These are phyloP conservation scores for Pseudogymnoascus destructans DNA, from an alignment of 2,329 filamentous ascomycete genomes.

Conservation along the genomic window DNA sequence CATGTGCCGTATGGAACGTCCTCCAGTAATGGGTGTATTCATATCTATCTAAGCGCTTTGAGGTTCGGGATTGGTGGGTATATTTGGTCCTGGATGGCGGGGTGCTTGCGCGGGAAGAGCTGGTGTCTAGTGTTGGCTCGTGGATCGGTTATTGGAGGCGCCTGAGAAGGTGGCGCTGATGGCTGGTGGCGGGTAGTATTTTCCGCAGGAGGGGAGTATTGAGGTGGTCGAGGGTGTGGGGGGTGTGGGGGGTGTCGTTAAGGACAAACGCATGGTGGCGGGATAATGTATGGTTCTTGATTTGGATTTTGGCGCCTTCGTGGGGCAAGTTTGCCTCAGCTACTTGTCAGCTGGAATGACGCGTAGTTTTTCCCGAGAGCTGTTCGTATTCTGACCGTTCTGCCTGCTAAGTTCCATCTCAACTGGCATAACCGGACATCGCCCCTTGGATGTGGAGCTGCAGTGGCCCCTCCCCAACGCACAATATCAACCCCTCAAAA, in stretches of 20 bases:
- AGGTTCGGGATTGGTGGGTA: not conserved
- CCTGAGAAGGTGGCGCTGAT: too few species aligned
- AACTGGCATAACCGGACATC: not conserved
- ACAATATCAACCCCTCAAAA: not conserved
- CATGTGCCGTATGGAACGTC: not conserved
- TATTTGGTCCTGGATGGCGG: not conserved
- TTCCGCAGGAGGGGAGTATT: too few species aligned
- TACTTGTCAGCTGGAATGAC: not conserved
- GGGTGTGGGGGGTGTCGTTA: too few species aligned
- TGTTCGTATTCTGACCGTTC: not conserved
- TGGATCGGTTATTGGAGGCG: too few species aligned
- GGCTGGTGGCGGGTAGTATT: too few species aligned
- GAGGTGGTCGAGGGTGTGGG: too few species aligned
- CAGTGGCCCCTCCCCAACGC: not conserved
- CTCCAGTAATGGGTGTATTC: not conserved
- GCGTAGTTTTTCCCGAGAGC: not conserved
- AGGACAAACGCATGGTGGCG: too few species aligned
- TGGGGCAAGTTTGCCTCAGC: too few species aligned
- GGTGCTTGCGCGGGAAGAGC: not conserved
- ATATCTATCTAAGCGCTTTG: not conserved
- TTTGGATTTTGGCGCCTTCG: too few species aligned
- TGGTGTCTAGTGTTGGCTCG: not conserved
- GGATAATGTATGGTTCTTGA: too few species aligned
- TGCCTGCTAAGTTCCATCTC: not conserved
- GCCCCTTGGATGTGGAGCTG: too few species aligned